phyloP scores from a whole-genome alignment of 345 rosid genomes.

The Crucihimalaya himalaica region DNA sequence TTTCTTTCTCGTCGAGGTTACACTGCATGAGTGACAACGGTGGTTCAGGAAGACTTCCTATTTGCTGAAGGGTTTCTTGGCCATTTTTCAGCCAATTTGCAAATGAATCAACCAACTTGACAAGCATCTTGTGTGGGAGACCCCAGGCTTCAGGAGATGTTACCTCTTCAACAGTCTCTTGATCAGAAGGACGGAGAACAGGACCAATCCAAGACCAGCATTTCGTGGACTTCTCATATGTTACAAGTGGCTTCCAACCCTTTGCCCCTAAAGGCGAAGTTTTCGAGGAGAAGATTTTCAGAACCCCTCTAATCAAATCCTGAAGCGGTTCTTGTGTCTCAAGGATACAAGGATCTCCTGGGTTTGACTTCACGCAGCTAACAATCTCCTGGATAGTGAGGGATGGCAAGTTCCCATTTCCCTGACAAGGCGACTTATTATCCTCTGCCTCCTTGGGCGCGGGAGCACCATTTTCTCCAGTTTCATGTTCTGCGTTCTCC shows the following conservation, averaged over 20 bases:
- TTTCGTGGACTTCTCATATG: conserved; percentile 75
- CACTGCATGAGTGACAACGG: conserved; percentile 79
- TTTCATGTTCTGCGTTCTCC: conserved; percentile 52
- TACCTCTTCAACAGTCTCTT: conserved; percentile 76
- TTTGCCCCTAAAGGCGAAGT: conserved; percentile 97
- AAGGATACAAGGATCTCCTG: conserved; percentile 92
- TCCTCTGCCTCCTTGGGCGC: conserved; percentile 48
- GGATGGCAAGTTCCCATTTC: conserved; percentile 54
- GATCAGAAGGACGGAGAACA: conserved; percentile 53
- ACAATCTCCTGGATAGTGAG: conserved; percentile 93
- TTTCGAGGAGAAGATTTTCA: conserved; percentile 85
- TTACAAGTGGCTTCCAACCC: conserved; percentile 93
- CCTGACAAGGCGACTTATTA: conserved; percentile 47
- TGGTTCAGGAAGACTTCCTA: conserved; percentile 96
- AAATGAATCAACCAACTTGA: conserved; percentile 93
- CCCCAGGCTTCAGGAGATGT: conserved; percentile 97
- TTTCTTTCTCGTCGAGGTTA: conserved; percentile 91
- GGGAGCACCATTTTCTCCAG: conserved; percentile 48
- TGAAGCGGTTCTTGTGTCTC: conserved; percentile 97
- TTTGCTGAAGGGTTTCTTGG: conserved; percentile 91
- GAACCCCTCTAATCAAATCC: conserved; percentile 93
- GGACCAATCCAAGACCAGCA: conserved; percentile 97
- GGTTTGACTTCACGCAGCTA: conserved; percentile 79
- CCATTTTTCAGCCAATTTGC: conserved; percentile 97
- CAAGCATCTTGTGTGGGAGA: conserved; percentile 91